Evolutionary conservation across 176 grass and related monocot genomes (phyloP).

Genomic region (Ananas comosus): DNA sequence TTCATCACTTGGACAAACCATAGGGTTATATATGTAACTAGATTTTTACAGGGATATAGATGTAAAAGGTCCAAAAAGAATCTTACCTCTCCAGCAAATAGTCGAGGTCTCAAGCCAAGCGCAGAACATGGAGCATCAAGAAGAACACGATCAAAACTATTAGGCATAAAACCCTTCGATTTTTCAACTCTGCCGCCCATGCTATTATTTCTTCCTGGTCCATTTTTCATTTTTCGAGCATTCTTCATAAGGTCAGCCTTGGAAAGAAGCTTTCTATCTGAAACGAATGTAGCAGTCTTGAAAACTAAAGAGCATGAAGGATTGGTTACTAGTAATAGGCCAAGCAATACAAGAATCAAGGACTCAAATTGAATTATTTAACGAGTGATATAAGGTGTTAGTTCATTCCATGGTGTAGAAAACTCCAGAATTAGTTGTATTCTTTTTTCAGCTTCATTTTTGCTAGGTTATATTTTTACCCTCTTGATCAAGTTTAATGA

Average conservation of each 20-base stretch:
- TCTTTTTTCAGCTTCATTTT: not conserved
- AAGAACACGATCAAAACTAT: slow-evolving; percentile 97
- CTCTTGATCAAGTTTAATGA: too few relatives aligned
- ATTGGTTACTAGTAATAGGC: too few relatives aligned
- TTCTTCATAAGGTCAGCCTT: slow-evolving; percentile 63
- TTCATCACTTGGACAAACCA: not conserved
- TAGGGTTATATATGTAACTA: not conserved
- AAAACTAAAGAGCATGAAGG: too few relatives aligned
- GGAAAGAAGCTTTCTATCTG: slow-evolving; percentile 43
- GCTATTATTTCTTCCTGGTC: slow-evolving; percentile 79
- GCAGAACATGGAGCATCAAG: slow-evolving; percentile 98
- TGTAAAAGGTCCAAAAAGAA: not conserved
- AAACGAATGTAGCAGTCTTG: too few relatives aligned
- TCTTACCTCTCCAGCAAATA: slow-evolving; percentile 67
- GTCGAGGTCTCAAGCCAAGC: slow-evolving; percentile 87
- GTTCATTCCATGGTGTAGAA: too few relatives aligned
- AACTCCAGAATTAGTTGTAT: not conserved
- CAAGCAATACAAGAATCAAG: too few relatives aligned
- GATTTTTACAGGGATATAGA: not conserved
- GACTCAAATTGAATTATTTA: too few relatives aligned
- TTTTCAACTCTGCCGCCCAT: slow-evolving; percentile 67
- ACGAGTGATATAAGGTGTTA: too few relatives aligned
- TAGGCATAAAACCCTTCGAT: slow-evolving; percentile 73
- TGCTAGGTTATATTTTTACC: not conserved
- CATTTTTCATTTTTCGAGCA: slow-evolving; percentile 62